phyloP scores from a whole-genome alignment of 2,329 filamentous ascomycete species.

The Cytospora schulzeri region DNA sequence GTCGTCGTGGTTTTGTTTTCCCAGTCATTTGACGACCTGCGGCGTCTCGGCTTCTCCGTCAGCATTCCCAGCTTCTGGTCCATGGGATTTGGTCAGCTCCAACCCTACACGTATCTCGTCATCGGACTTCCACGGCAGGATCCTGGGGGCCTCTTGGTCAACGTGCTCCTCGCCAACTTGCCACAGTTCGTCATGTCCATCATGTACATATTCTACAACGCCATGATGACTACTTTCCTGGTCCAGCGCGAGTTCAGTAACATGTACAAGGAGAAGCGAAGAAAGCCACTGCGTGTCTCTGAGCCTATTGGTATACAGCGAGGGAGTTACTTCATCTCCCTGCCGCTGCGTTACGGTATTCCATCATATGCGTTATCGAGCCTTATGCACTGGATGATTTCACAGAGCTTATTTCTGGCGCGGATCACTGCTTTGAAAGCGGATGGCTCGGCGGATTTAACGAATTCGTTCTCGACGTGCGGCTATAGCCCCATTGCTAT shows the following conservation, averaged over 20 bases:
- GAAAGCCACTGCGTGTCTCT: constrained; percentile 46
- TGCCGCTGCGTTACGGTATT: constrained; percentile 48
- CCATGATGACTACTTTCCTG: constrained; percentile 48
- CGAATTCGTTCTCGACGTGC: constrained; percentile 36
- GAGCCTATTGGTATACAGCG: constrained; percentile 44
- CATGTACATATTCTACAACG: constrained; percentile 49
- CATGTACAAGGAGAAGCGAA: constrained; percentile 35
- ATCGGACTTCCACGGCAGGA: constrained; percentile 33
- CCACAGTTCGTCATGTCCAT: constrained; percentile 50
- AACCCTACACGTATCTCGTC: constrained; percentile 34
- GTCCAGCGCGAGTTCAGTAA: constrained; percentile 49
- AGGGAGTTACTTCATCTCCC: constrained; percentile 46
- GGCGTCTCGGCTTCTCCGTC: constrained; percentile 26
- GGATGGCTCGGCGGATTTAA: constrained; percentile 30
- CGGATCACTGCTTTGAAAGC: constrained; percentile 37
- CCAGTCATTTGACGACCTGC: constrained; percentile 26
- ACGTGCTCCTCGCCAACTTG: constrained; percentile 46
- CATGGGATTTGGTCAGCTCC: constrained; percentile 37
- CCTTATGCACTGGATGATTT: constrained; percentile 52
- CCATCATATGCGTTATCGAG: constrained; percentile 40
- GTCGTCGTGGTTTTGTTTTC: constrained; percentile 24
- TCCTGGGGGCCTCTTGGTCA: constrained; percentile 35
- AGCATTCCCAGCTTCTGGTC: constrained; percentile 32
- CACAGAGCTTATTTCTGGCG: constrained; percentile 48
- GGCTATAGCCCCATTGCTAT: constrained; percentile 37